Base-by-base conservation (phyloP, 805 yeast genomes). In the Starmera quercuum region DNA sequence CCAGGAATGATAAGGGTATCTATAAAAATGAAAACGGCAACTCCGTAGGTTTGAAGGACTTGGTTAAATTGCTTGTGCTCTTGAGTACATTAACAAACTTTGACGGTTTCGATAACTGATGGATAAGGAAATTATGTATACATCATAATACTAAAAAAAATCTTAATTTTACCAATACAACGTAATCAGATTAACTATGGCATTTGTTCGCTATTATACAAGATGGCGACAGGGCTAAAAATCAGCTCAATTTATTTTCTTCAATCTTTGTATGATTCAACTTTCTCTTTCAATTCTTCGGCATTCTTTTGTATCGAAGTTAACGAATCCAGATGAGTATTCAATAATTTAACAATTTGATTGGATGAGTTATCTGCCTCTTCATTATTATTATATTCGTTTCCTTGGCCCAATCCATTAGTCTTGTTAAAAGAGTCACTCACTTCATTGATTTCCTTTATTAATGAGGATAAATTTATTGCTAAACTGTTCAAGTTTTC, bases 271-370 rank as follows among this genome's bases (percentile, higher is more conserved):
- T 50, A 45, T 29, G 43, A 47, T 18, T 68, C 73, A 39, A 92
- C 56, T 56, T 84, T 82, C 24, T 72, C 70, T 53, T 81, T 84
- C 46, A 92, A 66, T 17, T 64, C 63, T 14, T 68, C 68, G 33
- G 95, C 85, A 41, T 78, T 74, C 41, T 69, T 71, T 51, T 92
- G 95, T 36, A 92, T 73, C 68, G 88, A 87, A 53, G 79, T 86
- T 59, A 92, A 69, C 41, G 95, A 85, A 41, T 88, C 92, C 57
- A 92, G 64, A 56, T 92, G 97, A 30, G 85, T 75, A 53, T 90
- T 88, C 52, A 92, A 70, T 42, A 92, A 66, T 54, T 77, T 80
- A 20, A 92, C 80, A 41, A 90, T 73, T 52, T 80, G 87, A 44
- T 75, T 77, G 29, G 78, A 56, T 4, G 78, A 66, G 42, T 61